phyloP scores from a whole-genome alignment of 148 eudicot genomes.

The Gaultheria prostrata region DNA sequence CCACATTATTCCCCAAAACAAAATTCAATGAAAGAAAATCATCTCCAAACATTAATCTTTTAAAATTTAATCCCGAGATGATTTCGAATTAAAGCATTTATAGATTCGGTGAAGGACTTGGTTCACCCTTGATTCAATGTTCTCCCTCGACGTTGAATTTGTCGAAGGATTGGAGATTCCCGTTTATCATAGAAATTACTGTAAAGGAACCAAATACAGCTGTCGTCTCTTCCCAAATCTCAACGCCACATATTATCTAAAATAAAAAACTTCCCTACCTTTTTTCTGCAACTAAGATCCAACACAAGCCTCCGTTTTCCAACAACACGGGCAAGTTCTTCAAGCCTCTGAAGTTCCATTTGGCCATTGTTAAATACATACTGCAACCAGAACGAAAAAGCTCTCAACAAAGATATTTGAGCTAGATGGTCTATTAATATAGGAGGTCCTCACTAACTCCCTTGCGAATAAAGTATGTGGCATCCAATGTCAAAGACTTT shows the following conservation, averaged over 20 bases:
- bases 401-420: constrained; percentile 1
- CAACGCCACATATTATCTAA: background rate
- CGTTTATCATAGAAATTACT: background rate
- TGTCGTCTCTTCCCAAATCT: background rate
- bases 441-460: background rate
- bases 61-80: background rate
- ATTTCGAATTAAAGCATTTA: background rate
- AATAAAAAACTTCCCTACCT: constrained; percentile 38
- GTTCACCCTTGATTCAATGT: background rate
- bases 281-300: constrained; percentile 98
- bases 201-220: background rate
- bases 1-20: background rate
- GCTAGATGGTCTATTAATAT: background rate
- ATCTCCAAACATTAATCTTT: background rate
- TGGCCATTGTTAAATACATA: constrained; percentile 90
- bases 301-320: constrained; percentile 80
- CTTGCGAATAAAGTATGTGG: background rate
- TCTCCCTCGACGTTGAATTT: background rate
- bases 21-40: background rate
- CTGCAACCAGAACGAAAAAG: constrained; percentile 42
- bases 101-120: background rate
- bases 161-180: background rate
- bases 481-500: background rate
- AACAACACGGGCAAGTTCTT: constrained; percentile 66
- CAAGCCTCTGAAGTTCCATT: constrained; percentile 83